A percentile compares a stretch with the other conserved stretches of the same genome.
Conservation (phyloP, 768 basidiomycete genomes). For the Pleurotus giganteus region DNA sequence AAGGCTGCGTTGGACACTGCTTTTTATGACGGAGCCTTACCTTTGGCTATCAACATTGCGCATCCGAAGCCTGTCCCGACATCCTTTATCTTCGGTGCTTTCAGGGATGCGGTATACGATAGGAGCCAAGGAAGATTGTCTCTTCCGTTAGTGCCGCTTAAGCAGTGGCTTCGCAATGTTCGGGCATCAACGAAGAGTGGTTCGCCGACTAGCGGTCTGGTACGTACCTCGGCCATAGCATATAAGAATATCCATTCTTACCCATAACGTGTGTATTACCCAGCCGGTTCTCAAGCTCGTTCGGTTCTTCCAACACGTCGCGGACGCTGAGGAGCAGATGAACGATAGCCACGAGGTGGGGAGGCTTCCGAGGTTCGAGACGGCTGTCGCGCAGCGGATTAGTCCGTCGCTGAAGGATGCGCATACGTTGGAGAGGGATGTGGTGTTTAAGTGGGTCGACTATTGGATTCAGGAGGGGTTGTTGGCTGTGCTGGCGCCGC, state of each 20-base stretch:
- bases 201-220: not conserved
- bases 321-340: not conserved
- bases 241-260: not conserved
- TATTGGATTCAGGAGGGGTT: not conserved
- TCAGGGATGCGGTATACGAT: slow-evolving; percentile 15
- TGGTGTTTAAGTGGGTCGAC: not conserved
- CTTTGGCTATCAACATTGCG: slow-evolving; percentile 28
- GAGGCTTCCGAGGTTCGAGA: not conserved
- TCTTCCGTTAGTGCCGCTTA: slow-evolving; percentile 17
- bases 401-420: not conserved
- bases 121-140: not conserved
- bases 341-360: not conserved
- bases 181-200: not conserved
- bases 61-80: slow-evolving; percentile 34
- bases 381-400: not conserved
- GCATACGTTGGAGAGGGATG: not conserved
- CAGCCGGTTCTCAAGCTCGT: not conserved
- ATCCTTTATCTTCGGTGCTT: slow-evolving; percentile 17
- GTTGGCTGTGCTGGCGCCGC: too few species aligned
- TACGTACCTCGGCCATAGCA: not conserved
- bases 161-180: not conserved
- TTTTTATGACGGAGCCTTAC: slow-evolving; percentile 16
- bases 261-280: not conserved
- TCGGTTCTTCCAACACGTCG: not conserved
- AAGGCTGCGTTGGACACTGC: slow-evolving; percentile 28